These are phyloP conservation scores for Camelina hispida DNA, from an alignment of 345 rosid species.

Conservation along the genomic window DNA sequence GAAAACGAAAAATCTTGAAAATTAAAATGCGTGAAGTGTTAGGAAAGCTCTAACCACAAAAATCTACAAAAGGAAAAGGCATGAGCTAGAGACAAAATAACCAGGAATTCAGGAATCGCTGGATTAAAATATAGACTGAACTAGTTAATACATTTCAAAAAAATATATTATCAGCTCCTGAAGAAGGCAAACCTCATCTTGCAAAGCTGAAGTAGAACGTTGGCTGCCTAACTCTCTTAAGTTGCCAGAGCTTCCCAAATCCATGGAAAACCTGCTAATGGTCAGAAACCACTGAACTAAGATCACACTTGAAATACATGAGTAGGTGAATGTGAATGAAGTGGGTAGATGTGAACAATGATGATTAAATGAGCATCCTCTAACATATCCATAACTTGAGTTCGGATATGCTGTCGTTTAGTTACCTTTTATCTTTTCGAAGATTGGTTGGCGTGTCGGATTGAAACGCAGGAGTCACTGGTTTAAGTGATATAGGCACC, in stretches of 20 bases:
- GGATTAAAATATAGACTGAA: too few relatives aligned
- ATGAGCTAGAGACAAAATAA: neutral
- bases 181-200: slow-evolving; percentile 71
- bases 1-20: slow-evolving; percentile 30
- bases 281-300: slow-evolving; percentile 37
- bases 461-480: slow-evolving; percentile 50
- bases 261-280: slow-evolving; percentile 56
- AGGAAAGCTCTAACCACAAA: slow-evolving; percentile 9
- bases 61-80: neutral
- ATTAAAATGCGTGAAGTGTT: slow-evolving; percentile 5
- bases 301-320: slow-evolving; percentile 12
- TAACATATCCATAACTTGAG: neutral
- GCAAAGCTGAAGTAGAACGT: slow-evolving; percentile 70
- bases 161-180: too few relatives aligned
- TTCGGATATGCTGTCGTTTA: neutral
- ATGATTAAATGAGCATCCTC: slow-evolving; percentile 6
- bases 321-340: slow-evolving; percentile 7
- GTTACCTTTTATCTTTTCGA: slow-evolving; percentile 68
- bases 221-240: slow-evolving; percentile 58
- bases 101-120: too few relatives aligned
- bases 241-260: slow-evolving; percentile 58
- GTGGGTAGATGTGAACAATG: slow-evolving; percentile 7
- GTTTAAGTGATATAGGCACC: slow-evolving; percentile 63
- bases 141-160: too few relatives aligned
- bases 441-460: slow-evolving; percentile 50